Percentiles rank a stretch among this genome's conserved stretches.
phyloP scores from a whole-genome alignment of 768 basidiomycete species.

The Boletales sp. region DNA sequence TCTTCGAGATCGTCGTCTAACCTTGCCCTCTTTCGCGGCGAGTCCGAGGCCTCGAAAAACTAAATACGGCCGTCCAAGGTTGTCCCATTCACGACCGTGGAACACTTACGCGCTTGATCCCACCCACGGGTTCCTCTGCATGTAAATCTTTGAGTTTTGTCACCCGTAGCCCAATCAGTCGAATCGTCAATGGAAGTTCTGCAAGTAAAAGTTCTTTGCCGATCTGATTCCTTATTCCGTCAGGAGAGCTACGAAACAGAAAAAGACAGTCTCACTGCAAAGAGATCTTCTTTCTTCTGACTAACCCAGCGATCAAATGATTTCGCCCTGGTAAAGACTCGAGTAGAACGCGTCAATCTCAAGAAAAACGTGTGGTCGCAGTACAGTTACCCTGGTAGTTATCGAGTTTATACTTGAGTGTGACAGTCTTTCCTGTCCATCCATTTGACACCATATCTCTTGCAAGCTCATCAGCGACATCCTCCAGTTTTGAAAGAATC shows the following conservation, averaged over 20 bases:
- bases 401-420: slow-evolving; percentile 90
- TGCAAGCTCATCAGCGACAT: slow-evolving; percentile 78
- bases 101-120: slow-evolving; percentile 70
- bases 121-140: slow-evolving; percentile 38
- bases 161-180: slow-evolving; percentile 84
- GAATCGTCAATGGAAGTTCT: slow-evolving; percentile 74
- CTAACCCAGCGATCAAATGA: slow-evolving; percentile 75
- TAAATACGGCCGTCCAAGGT: slow-evolving; percentile 20
- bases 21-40: slow-evolving; percentile 42
- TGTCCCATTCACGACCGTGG: background rate
- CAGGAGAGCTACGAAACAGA: background rate
- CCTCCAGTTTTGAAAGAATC: slow-evolving; percentile 74
- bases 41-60: slow-evolving; percentile 53
- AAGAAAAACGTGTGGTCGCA: background rate
- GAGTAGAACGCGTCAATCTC: slow-evolving; percentile 6
- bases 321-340: slow-evolving; percentile 81
- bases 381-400: slow-evolving; percentile 67
- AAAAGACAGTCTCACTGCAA: slow-evolving; percentile 48
- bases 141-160: slow-evolving; percentile 87
- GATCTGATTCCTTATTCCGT: slow-evolving; percentile 41
- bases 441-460: slow-evolving; percentile 73
- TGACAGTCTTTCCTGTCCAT: slow-evolving; percentile 87
- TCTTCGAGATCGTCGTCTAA: slow-evolving; percentile 12
- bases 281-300: slow-evolving; percentile 71
- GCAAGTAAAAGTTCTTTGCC: slow-evolving; percentile 80